Percentiles rank a stretch among this genome's conserved stretches.
phyloP scores from a whole-genome alignment of 2,329 filamentous ascomycete genomes.

The Plectosphaerella plurivora region DNA sequence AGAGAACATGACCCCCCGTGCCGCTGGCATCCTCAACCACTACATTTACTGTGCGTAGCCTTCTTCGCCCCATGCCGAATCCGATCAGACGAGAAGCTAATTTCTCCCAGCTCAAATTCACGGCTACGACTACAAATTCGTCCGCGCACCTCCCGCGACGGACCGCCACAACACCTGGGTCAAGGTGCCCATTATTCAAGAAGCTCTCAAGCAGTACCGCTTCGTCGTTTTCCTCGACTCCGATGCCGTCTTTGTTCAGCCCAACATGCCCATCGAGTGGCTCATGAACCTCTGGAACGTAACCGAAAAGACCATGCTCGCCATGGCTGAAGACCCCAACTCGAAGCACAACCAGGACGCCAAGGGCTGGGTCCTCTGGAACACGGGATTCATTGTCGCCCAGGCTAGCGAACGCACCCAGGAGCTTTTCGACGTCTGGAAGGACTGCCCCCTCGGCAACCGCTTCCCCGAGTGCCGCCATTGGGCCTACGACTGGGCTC shows the following conservation, averaged over 20 bases:
- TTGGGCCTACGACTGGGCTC: constrained; percentile 19
- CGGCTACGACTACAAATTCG: constrained; percentile 43
- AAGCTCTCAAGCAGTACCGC: constrained; percentile 31
- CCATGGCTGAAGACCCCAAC: constrained; percentile 40
- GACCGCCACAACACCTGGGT: constrained; percentile 42
- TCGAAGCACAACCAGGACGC: constrained; percentile 29
- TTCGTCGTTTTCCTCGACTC: constrained; percentile 40
- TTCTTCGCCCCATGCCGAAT: background rate
- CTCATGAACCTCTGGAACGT: constrained; percentile 42
- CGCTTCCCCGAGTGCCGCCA: constrained; percentile 12
- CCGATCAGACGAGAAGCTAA: too few relatives aligned
- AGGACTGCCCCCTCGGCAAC: constrained; percentile 11
- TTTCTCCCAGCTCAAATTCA: constrained; percentile 32
- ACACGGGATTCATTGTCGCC: constrained; percentile 39
- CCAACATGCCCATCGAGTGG: constrained; percentile 41
- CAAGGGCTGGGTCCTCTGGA: constrained; percentile 26
- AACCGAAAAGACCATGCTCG: constrained; percentile 30
- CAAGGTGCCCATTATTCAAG: constrained; percentile 31
- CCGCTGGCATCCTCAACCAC: constrained; percentile 27
- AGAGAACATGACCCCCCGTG: constrained; percentile 3
- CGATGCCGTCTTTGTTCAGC: constrained; percentile 35
- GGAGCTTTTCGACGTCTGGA: constrained; percentile 8
- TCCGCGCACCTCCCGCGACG: constrained; percentile 33
- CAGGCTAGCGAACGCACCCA: constrained; percentile 18
- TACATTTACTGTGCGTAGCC: constrained; percentile 26